Base-by-base conservation (phyloP, 2,329 filamentous ascomycete species). In the Cordyceps tenuipes region DNA sequence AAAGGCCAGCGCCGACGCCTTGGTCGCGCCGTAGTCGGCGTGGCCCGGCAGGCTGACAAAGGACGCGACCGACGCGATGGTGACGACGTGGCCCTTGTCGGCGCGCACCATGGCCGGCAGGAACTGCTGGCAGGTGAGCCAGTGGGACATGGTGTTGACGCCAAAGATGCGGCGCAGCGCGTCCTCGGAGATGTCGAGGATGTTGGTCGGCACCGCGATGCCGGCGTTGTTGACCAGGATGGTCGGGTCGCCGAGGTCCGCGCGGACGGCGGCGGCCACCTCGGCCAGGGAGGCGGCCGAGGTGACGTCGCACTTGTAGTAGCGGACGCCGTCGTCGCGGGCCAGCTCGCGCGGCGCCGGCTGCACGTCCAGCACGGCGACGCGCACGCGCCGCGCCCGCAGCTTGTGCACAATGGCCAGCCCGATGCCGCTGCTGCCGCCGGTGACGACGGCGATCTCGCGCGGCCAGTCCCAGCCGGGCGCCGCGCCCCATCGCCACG, bases 361-460 rank as follows among this genome's bases (percentile, higher is more conserved):
- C 39, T 55, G 54, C 44, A 88, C 79, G 72, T 91, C 88, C 26
- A 91, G 68, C 2, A 90, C 82, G 0, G 83, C 85, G n/a, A 90
- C 84, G 63, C 81, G 85, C 64, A 87, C 76, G 0, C 81, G 82
- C 60, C 73, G 75, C 67, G 82, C 79, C 0, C 80, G 82, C 21
- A 91, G 76, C 56, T 84, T 70, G 60, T 77, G 75, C 3, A 85
- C 85, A 3, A 89, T 77, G 44, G 80, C 74, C 43, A 79, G 80
- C 7, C 88, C 88, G 66, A 91, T 90, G 0, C 88, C 88, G 60
- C 83, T 82, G 50, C 83, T 83, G 9, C 88, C 88, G 15, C 88
- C 88, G 0, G 88, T 90, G n/a, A 91, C 79, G 46, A 90, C 76
- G 2, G 87, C 83, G 46, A 90, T 62, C 63, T 65, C 64, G 6